Evolutionary conservation across 352 stramenopile genomes (phyloP).

Genomic region (Phytopythium vexans): DNA sequence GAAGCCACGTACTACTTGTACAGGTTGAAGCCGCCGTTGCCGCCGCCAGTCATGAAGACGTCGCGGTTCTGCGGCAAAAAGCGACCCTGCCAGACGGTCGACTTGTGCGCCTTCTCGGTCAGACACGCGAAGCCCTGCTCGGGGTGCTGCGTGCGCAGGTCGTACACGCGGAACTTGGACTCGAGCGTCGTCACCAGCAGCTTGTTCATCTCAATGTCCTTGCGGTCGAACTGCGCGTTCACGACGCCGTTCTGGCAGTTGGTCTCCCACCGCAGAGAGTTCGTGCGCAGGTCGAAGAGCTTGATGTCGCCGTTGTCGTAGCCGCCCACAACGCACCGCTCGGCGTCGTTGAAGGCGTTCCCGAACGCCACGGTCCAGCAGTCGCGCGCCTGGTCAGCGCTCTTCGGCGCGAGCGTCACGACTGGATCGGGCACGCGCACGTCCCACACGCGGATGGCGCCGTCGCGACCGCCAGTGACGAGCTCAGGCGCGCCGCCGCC

Average conservation of each 20-base stretch:
- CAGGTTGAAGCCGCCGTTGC: constrained; percentile 96
- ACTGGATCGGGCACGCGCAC: constrained; percentile 89
- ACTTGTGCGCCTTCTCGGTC: constrained; percentile 93
- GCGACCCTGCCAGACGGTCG: constrained; percentile 93
- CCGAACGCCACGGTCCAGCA: constrained; percentile 97
- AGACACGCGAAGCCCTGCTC: constrained; percentile 91
- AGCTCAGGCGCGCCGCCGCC: constrained; percentile 92
- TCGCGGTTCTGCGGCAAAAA: constrained; percentile 96
- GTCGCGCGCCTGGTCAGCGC: constrained; percentile 80
- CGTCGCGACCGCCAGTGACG: constrained; percentile 92
- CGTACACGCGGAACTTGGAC: constrained; percentile 94
- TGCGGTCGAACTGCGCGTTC: constrained; percentile 93
- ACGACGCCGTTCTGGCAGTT: constrained; percentile 97
- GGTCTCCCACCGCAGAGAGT: constrained; percentile 93
- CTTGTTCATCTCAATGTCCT: constrained; percentile 99
- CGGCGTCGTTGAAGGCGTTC: constrained; percentile 92
- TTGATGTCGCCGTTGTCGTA: constrained; percentile 98
- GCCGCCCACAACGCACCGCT: constrained; percentile 91
- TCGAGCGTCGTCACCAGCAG: constrained; percentile 94
- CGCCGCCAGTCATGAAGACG: constrained; percentile 94
- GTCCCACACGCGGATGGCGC: constrained; percentile 96
- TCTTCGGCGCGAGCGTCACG: constrained; percentile 88
- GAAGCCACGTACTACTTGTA: constrained; percentile 93
- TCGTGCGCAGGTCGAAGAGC: constrained; percentile 94
- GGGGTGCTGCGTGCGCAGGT: constrained; percentile 91